Evolutionary conservation across 2,329 filamentous ascomycete genomes (phyloP).

Genomic region (Alternaria atra): DNA sequence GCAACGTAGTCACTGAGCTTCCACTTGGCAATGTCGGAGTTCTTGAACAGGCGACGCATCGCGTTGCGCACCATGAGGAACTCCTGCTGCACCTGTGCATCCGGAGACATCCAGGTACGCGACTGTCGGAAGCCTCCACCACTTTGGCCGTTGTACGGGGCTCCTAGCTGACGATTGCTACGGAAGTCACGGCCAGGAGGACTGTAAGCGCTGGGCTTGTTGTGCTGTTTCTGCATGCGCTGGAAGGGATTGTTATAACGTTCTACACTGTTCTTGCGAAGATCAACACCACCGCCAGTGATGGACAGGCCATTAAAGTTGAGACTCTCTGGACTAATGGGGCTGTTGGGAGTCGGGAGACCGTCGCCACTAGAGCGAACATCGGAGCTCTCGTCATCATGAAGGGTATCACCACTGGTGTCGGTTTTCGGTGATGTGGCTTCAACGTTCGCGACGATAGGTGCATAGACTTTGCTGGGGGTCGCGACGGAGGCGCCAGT

Average conservation of each 20-base stretch:
- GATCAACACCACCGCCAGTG: background rate
- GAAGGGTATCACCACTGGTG: slow-evolving; percentile 25
- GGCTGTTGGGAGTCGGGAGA: slow-evolving; percentile 13
- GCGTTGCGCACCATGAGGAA: slow-evolving; percentile 45
- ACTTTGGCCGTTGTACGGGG: slow-evolving; percentile 7
- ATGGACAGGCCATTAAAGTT: slow-evolving; percentile 23
- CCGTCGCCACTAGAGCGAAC: slow-evolving; percentile 11
- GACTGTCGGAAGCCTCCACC: slow-evolving; percentile 26
- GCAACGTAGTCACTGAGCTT: slow-evolving; percentile 43
- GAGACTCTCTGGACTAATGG: slow-evolving; percentile 21
- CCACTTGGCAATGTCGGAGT: slow-evolving; percentile 46
- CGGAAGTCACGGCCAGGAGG: slow-evolving; percentile 4
- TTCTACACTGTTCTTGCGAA: background rate
- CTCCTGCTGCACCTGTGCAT: slow-evolving; percentile 36
- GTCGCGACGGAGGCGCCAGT: background rate
- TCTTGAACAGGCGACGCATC: slow-evolving; percentile 47
- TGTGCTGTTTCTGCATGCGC: slow-evolving; percentile 4
- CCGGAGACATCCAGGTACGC: slow-evolving; percentile 38
- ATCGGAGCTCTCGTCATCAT: slow-evolving; percentile 18
- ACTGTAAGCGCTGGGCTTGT: background rate
- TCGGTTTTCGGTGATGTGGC: slow-evolving; percentile 12
- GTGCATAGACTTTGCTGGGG: background rate
- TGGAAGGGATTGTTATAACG: slow-evolving; percentile 20
- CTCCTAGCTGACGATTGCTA: slow-evolving; percentile 2
- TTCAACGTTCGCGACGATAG: background rate